Conservation (phyloP, 768 basidiomycete genomes). For the Hydnomerulius pinastri region DNA sequence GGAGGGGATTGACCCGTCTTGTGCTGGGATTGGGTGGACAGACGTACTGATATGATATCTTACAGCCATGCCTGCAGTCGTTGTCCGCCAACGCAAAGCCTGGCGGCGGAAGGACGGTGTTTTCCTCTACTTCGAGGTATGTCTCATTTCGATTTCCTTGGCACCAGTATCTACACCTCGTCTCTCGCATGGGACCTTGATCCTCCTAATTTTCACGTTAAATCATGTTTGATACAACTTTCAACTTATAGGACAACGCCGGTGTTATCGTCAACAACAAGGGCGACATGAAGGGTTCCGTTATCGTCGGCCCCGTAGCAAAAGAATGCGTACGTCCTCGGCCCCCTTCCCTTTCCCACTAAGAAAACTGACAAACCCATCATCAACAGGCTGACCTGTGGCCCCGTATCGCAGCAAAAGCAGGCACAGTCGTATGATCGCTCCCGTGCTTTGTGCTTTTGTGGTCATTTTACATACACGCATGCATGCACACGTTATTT, state of each 20-base stretch:
- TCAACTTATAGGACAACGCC: slow-evolving; percentile 72
- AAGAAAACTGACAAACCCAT: neutral
- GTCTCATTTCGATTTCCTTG: slow-evolving; percentile 14
- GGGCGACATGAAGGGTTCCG: slow-evolving; percentile 99
- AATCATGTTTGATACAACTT: neutral
- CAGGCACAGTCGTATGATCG: slow-evolving; percentile 92
- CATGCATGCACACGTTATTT: slow-evolving; percentile 3
- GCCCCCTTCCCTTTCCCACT: neutral
- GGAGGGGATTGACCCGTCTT: too few species aligned
- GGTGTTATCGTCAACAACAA: slow-evolving; percentile 98
- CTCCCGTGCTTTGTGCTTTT: slow-evolving; percentile 8
- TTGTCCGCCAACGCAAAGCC: slow-evolving; percentile 96
- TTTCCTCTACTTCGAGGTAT: slow-evolving; percentile 96
- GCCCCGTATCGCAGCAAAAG: slow-evolving; percentile 99
- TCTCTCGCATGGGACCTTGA: neutral
- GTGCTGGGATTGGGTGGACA: neutral
- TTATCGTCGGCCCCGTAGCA: slow-evolving; percentile 95
- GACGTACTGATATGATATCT: slow-evolving; percentile 6
- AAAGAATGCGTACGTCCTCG: slow-evolving; percentile 90
- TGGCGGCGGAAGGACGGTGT: slow-evolving; percentile 99
- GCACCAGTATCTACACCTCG: neutral
- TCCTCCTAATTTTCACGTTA: neutral
- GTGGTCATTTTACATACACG: too few species aligned
- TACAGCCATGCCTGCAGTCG: slow-evolving; percentile 93
- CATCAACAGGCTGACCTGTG: slow-evolving; percentile 83